Conservation (phyloP, 495 filamentous ascomycete genomes). For the Chlorociboria aeruginascens region DNA sequence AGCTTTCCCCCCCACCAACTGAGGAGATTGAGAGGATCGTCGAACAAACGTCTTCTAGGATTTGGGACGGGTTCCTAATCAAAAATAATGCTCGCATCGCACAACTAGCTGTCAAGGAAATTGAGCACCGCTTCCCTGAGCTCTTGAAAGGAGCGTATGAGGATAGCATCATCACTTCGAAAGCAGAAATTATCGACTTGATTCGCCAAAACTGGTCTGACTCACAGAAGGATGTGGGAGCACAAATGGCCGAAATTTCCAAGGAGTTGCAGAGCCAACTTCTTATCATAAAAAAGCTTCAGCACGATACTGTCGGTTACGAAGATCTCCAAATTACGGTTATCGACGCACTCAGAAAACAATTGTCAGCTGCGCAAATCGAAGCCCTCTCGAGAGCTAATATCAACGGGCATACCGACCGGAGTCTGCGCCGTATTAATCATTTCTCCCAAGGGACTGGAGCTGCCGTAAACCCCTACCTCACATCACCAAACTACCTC, state of each 20-base stretch:
- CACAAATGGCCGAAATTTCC: slow-evolving; percentile 15
- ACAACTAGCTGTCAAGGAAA: slow-evolving; percentile 1
- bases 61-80: slow-evolving; percentile 7
- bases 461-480: slow-evolving; percentile 7
- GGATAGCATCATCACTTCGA: slow-evolving; percentile 8
- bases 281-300: slow-evolving; percentile 4
- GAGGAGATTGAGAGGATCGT: background rate
- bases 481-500: slow-evolving; percentile 13
- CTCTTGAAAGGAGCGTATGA: slow-evolving; percentile 5
- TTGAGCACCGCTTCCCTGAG: slow-evolving; percentile 5
- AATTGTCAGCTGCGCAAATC: slow-evolving; percentile 24
- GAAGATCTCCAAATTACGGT: slow-evolving; percentile 19
- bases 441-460: slow-evolving; percentile 16
- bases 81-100: slow-evolving; percentile 6
- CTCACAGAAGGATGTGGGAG: slow-evolving; percentile 18
- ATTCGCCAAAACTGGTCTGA: slow-evolving; percentile 14
- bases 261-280: slow-evolving; percentile 12
- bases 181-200: slow-evolving; percentile 11
- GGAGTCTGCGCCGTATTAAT: slow-evolving; percentile 8
- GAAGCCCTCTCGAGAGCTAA: slow-evolving; percentile 18
- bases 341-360: slow-evolving; percentile 22
- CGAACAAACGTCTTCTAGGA: background rate
- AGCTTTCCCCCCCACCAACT: background rate
- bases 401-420: slow-evolving; percentile 2
- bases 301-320: background rate